These are phyloP conservation scores for Populus euphratica DNA, from an alignment of 345 rosid genomes.

Conservation along the genomic window DNA sequence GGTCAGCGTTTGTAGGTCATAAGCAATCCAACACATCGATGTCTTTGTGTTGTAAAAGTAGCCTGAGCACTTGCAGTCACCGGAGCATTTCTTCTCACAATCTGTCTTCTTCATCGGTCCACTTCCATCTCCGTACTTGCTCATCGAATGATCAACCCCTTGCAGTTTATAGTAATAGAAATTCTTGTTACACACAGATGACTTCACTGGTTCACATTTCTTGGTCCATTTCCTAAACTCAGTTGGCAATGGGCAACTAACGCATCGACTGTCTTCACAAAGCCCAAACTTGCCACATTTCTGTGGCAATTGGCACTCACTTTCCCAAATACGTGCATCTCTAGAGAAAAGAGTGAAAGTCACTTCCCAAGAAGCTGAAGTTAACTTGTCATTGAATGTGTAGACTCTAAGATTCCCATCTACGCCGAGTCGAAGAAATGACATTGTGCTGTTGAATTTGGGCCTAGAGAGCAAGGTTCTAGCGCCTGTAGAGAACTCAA, in stretches of 20 bases:
- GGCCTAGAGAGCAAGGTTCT: constrained; percentile 15
- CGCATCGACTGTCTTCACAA: constrained; percentile 29
- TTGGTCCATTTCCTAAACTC: constrained; percentile 48
- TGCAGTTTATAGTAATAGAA: constrained; percentile 41
- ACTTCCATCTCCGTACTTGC: constrained; percentile 39
- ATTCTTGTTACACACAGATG: constrained; percentile 4
- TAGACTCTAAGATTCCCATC: constrained; percentile 52
- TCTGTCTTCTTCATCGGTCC: constrained; percentile 37
- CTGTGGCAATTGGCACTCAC: constrained; percentile 33
- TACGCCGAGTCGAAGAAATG: constrained; percentile 37
- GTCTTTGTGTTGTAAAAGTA: constrained; percentile 45
- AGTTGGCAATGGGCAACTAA: constrained; percentile 20
- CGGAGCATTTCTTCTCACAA: constrained; percentile 47
- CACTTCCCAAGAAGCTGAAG: constrained; percentile 38
- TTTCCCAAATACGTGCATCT: constrained; percentile 15
- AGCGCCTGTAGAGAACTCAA: background rate
- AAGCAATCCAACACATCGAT: constrained; percentile 53
- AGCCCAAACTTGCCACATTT: constrained; percentile 35
- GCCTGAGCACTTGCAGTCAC: constrained; percentile 59
- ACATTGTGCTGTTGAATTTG: constrained; percentile 35
- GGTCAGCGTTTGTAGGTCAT: constrained; percentile 51
- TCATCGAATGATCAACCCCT: constrained; percentile 49
- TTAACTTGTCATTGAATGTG: constrained; percentile 38
- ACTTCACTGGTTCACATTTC: constrained; percentile 22
- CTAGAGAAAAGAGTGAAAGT: constrained; percentile 38